Conservation (phyloP, 1,284 basidiomycete species). For the Singerocomus inundabilis region DNA sequence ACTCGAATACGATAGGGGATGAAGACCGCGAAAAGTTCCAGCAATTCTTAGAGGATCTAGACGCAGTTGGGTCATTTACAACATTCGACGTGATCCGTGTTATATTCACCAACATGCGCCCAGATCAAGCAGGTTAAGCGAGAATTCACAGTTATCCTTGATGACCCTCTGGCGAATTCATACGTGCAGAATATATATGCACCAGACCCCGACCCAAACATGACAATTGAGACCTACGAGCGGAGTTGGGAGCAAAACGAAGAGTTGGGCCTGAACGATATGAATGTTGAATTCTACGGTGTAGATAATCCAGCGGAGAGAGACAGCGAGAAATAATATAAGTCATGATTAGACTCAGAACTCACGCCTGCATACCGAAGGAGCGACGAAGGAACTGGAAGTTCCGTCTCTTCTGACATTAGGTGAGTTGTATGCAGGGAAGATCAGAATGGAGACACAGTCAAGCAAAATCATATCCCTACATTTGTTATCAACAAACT, state of each 20-base stretch:
- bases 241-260: slow-evolving; percentile 92
- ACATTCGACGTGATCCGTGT: not conserved
- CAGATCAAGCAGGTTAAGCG: slow-evolving; percentile 75
- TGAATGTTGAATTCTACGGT: slow-evolving; percentile 87
- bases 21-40: slow-evolving; percentile 63
- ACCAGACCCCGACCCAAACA: slow-evolving; percentile 89
- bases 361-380: too few species aligned
- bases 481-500: not conserved
- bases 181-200: slow-evolving; percentile 96
- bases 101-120: slow-evolving; percentile 3
- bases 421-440: not conserved
- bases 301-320: slow-evolving; percentile 15
- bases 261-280: slow-evolving; percentile 94
- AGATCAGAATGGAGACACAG: not conserved
- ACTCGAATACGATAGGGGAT: slow-evolving; percentile 46
- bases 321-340: slow-evolving; percentile 2
- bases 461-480: too few species aligned
- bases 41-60: slow-evolving; percentile 77
- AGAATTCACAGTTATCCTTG: slow-evolving; percentile 90
- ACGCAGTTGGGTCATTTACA: slow-evolving; percentile 50
- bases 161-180: slow-evolving; percentile 95
- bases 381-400: not conserved
- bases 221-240: slow-evolving; percentile 83
- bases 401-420: not conserved
- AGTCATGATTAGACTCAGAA: slow-evolving; percentile 1